Base-by-base conservation (phyloP, 768 basidiomycete genomes). In the Suillus lakei region DNA sequence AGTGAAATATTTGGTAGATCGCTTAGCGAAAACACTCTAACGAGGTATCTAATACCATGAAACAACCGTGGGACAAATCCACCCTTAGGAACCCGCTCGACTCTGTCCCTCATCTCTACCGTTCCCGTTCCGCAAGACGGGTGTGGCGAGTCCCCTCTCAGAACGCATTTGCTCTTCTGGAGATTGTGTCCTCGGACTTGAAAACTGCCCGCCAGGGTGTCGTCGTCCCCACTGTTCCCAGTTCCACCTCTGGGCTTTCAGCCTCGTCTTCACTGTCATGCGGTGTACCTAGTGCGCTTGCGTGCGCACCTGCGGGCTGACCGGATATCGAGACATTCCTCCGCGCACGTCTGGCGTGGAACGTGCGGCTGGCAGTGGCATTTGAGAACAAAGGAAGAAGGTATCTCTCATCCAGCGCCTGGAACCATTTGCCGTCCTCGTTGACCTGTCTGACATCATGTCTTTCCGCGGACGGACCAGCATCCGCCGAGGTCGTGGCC, bases 341-440 rank as follows among this genome's bases (percentile, higher is more conserved):
- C 54, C 90, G 83, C 7, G 89, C 89, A 56, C 86, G 81, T 36
- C 91, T 86, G 3, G 93, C 93, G 71, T 95, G 89, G 83, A 93
- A 94, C 66, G 90, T 91, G 70, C 93, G 83, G 68, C 91, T 93
- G 21, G 94, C 94, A 0, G 94, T 95, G 18, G 92, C 93, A 72
- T 96, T 96, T 56, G 93, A 94, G 81, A 95, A 99, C 43, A 98
- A 81, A 26, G 96, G 96, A 3, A 99, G 78, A 23, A 99, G 81
- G 76, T 97, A 99, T 68, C 95, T 86, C 79, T 99, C 96, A 78
- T 99, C 97, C 44, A 99, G 79, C 53, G 91, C 85, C 70, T 96
- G 95, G 88, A 98, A 98, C 95, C 96, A 98, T 76, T 93, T 93
- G 34, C 93, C 91, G 61, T 97, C 95, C 64, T 91, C 90, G 5